phyloP scores from a whole-genome alignment of 2,329 filamentous ascomycete species.

The Neurospora sp. region DNA sequence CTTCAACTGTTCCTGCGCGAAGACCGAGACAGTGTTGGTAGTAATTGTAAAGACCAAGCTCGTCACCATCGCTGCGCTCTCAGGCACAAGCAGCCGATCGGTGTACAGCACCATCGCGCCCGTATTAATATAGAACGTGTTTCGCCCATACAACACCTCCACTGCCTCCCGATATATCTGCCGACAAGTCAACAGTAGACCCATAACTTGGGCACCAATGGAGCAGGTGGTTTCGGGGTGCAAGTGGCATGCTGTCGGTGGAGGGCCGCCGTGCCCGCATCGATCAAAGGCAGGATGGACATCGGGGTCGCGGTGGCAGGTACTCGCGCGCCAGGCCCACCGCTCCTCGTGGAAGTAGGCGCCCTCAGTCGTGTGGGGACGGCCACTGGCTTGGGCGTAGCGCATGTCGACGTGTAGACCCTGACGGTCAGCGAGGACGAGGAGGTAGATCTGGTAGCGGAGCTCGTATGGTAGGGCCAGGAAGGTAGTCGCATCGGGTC shows the following conservation, averaged over 20 bases:
- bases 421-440: constrained; percentile 6
- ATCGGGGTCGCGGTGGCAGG: constrained; percentile 9
- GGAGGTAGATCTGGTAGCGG: constrained; percentile 9
- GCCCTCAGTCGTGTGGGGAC: constrained; percentile 7
- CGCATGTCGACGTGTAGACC: constrained; percentile 11
- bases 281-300: constrained; percentile 1
- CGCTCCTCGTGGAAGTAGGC: neutral
- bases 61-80: neutral
- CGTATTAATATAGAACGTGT: constrained; percentile 6
- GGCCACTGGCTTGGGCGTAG: constrained; percentile 8
- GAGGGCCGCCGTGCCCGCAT: constrained; percentile 6
- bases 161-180: constrained; percentile 7
- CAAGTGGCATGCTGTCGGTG: constrained; percentile 5
- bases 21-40: constrained; percentile 3
- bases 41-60: constrained; percentile 3
- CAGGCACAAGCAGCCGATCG: neutral
- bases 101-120: constrained; percentile 8
- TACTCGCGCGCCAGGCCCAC: constrained; percentile 10
- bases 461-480: constrained; percentile 10
- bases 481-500: neutral
- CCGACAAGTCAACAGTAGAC: constrained; percentile 4
- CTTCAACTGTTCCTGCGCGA: constrained; percentile 6
- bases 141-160: constrained; percentile 6
- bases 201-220: constrained; percentile 2
- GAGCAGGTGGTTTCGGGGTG: neutral